These are phyloP conservation scores for Coniosporium apollinis DNA, from an alignment of 495 filamentous ascomycete genomes.

Conservation along the genomic window DNA sequence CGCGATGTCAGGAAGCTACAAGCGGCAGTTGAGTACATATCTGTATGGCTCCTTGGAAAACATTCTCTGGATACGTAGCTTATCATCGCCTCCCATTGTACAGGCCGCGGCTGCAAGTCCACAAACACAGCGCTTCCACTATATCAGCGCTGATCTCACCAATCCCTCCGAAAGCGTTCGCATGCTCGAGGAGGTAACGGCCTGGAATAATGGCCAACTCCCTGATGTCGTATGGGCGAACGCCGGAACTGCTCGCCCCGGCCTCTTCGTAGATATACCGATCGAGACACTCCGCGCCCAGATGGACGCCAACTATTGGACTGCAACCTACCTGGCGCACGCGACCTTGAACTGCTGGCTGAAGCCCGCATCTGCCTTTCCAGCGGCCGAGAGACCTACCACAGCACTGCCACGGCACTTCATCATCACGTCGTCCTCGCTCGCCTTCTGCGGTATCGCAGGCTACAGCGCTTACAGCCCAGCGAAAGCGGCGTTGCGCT, in stretches of 20 bases:
- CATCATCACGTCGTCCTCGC: slow-evolving; percentile 68
- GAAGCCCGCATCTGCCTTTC: slow-evolving; percentile 25
- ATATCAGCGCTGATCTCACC: slow-evolving; percentile 71
- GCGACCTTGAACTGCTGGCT: slow-evolving; percentile 46
- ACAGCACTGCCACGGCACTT: slow-evolving; percentile 44
- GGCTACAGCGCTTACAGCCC: slow-evolving; percentile 84
- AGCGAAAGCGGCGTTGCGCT: slow-evolving; percentile 69
- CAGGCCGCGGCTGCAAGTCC: slow-evolving; percentile 43
- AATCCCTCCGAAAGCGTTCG: slow-evolving; percentile 44
- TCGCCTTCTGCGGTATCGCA: slow-evolving; percentile 56
- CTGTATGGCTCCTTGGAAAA: slow-evolving; percentile 25
- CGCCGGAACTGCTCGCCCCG: slow-evolving; percentile 59
- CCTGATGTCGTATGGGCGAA: slow-evolving; percentile 89
- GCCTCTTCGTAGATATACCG: slow-evolving; percentile 60
- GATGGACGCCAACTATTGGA: slow-evolving; percentile 88
- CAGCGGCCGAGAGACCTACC: slow-evolving; percentile 15
- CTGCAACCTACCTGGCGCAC: slow-evolving; percentile 74
- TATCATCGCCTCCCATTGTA: slow-evolving; percentile 1
- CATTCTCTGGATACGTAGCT: slow-evolving; percentile 3
- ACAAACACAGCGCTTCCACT: slow-evolving; percentile 58
- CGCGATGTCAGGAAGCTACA: slow-evolving; percentile 63
- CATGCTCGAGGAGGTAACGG: slow-evolving; percentile 52
- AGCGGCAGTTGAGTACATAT: slow-evolving; percentile 46
- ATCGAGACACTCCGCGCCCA: slow-evolving; percentile 49
- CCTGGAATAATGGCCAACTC: slow-evolving; percentile 61